Conservation (phyloP, 805 yeast genomes). For the Cyberlindnera americana region DNA sequence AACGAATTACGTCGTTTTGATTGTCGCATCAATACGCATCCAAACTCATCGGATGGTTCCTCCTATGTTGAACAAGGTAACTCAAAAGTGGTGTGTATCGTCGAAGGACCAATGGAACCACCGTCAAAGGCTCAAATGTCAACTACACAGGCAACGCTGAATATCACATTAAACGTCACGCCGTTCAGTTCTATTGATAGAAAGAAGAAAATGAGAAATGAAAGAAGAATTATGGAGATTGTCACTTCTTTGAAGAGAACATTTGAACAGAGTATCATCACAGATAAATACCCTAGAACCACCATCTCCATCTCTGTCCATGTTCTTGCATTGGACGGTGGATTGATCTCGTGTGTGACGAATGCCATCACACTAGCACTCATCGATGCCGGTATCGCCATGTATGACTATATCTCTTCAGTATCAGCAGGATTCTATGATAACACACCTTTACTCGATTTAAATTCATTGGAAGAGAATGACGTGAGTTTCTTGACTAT, state of each 20-base stretch:
- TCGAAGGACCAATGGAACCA: slow-evolving; percentile 91
- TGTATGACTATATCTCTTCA: slow-evolving; percentile 86
- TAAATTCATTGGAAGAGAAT: slow-evolving; percentile 76
- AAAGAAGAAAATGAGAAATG: slow-evolving; percentile 63
- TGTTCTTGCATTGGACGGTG: slow-evolving; percentile 89
- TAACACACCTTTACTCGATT: slow-evolving; percentile 73
- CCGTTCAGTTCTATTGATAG: slow-evolving; percentile 79
- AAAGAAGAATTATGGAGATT: slow-evolving; percentile 65
- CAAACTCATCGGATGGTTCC: slow-evolving; percentile 86
- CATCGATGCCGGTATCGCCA: slow-evolving; percentile 92
- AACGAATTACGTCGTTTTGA: slow-evolving; percentile 83
- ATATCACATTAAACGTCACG: slow-evolving; percentile 66
- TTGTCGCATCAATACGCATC: slow-evolving; percentile 83
- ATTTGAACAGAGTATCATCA: slow-evolving; percentile 68
- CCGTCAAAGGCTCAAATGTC: slow-evolving; percentile 47
- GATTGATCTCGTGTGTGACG: slow-evolving; percentile 69
- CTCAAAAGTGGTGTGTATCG: slow-evolving; percentile 79
- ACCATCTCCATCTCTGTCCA: slow-evolving; percentile 70
- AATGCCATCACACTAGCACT: slow-evolving; percentile 88
- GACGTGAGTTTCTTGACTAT: slow-evolving; percentile 80
- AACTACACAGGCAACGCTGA: slow-evolving; percentile 51
- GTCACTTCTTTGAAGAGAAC: slow-evolving; percentile 65
- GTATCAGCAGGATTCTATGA: slow-evolving; percentile 79
- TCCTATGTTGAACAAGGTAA: slow-evolving; percentile 90
- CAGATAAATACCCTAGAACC: slow-evolving; percentile 78